Percentiles rank a stretch among this genome's conserved stretches.
Conservation (phyloP, 2,329 filamentous ascomycete genomes). For the Alternaria novae-zelandiae region DNA sequence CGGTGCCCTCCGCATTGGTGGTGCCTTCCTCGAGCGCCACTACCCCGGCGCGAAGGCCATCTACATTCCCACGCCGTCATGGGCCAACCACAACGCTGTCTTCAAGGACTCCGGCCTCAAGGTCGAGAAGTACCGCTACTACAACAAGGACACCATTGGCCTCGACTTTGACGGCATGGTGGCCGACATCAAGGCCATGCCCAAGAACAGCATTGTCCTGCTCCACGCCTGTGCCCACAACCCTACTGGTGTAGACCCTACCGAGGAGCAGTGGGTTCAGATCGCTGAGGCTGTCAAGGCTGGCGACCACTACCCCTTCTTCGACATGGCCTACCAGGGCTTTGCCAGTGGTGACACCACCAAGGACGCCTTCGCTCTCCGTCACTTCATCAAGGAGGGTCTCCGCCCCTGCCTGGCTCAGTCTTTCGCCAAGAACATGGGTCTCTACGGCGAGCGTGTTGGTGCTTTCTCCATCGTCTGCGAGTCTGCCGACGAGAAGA, state of each 20-base stretch:
- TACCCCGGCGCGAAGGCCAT: slow-evolving; percentile 92
- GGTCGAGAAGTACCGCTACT: slow-evolving; percentile 97
- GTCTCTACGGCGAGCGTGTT: slow-evolving; percentile 97
- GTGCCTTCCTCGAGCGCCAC: slow-evolving; percentile 89
- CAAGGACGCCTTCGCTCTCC: slow-evolving; percentile 90
- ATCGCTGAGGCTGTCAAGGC: slow-evolving; percentile 87
- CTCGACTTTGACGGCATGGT: slow-evolving; percentile 96
- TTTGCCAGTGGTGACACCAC: slow-evolving; percentile 93
- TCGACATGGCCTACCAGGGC: slow-evolving; percentile 99
- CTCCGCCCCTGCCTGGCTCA: slow-evolving; percentile 88
- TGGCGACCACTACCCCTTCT: slow-evolving; percentile 91
- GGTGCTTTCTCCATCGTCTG: slow-evolving; percentile 95
- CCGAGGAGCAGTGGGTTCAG: slow-evolving; percentile 87
- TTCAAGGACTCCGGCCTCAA: slow-evolving; percentile 91
- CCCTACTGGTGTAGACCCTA: slow-evolving; percentile 95
- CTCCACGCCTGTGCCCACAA: slow-evolving; percentile 98
- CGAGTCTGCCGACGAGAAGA: slow-evolving; percentile 86
- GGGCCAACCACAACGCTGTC: slow-evolving; percentile 97
- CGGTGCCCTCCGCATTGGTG: slow-evolving; percentile 92
- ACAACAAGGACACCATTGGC: slow-evolving; percentile 98
- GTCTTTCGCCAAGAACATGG: slow-evolving; percentile 99
- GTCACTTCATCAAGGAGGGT: slow-evolving; percentile 91
- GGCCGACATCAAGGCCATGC: slow-evolving; percentile 86
- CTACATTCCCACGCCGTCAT: slow-evolving; percentile 94
- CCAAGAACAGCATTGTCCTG: slow-evolving; percentile 85